Evolutionary conservation across 129 eudicot genomes (phyloP), one percentile per base, ranked within the genome.

Genomic region (Flaveria brownii): DNA sequence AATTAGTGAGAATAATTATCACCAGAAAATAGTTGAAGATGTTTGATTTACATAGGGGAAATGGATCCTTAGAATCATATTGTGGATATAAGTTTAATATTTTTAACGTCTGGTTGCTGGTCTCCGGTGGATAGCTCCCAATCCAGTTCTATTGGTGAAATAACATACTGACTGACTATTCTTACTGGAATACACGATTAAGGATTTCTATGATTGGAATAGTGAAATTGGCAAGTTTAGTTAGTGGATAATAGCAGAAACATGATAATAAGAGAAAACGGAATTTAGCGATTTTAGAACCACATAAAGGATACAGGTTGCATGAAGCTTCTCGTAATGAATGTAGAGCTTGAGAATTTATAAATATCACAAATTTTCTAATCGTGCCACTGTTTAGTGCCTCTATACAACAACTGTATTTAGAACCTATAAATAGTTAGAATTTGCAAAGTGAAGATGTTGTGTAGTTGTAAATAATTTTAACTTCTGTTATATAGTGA

Each of bases 1-100:
- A 64, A 51, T 39, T 15, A 33, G 64, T 66, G 13, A 22, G 80
- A 50, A 67, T 52, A 4, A 9, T 74, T 73, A 33, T 43, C 10
- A 9, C 20, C 11, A 1, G 69, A 30, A 63, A 63, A 6, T 30
- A 42, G 3, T 18, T 43, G n/a, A 67, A 67, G 56, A 57, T 72
- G 47, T 22, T 41, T 56, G 55, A 41, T 56, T 73, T 12, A 52
- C 5, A 36, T 2, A 36, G 71, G 71, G 71, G 71, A 12, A 39
- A 66, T 66, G 16, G n/a, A 66, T 66, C 30, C n/a, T 59, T 9
- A 14, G 16, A 23, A 43, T 59, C 11, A 14, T 13, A 14, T 70
- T 47, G 42, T 18, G 56, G 39, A 20, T 68, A 22, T 20, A 11
- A 11, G 5, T 67, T 17, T 67, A 3, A 9, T 17, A 30, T 16